phyloP scores from a whole-genome alignment of 768 basidiomycete genomes.

The Coprinellus aureogranulatus region DNA sequence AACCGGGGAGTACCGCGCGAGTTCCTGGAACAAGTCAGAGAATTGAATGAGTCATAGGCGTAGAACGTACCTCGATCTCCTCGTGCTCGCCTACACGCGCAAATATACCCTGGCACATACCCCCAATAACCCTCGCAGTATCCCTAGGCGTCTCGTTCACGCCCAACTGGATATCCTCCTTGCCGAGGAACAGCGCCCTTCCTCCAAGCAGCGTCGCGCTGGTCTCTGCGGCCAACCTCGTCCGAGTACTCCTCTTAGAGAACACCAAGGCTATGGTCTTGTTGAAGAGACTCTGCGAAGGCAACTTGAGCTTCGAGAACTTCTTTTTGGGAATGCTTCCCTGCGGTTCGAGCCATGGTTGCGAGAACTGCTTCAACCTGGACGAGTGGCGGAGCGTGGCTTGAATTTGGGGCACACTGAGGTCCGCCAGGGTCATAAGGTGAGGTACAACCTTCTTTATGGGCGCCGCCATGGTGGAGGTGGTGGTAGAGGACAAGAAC shows the following conservation, averaged over 20 bases:
- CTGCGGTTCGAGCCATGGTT: constrained; percentile 66
- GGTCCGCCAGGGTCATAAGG: constrained; percentile 87
- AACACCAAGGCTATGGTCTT: constrained; percentile 90
- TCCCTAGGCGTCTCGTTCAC: constrained; percentile 90
- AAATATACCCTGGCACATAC: constrained; percentile 96
- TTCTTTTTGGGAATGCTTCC: constrained; percentile 31
- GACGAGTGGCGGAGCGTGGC: constrained; percentile 64
- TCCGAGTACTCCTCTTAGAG: constrained; percentile 90
- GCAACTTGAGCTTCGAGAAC: constrained; percentile 47
- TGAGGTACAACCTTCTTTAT: constrained; percentile 46
- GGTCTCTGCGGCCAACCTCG: constrained; percentile 86
- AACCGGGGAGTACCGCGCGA: constrained; percentile 86
- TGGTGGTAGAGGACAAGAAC: no score
- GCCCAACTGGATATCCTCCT: constrained; percentile 90
- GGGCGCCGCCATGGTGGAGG: neutral
- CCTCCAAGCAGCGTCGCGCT: constrained; percentile 78
- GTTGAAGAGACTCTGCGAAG: constrained; percentile 72
- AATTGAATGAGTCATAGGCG: constrained; percentile 3
- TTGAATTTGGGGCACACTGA: constrained; percentile 70
- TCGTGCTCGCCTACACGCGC: constrained; percentile 91
- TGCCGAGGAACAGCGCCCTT: constrained; percentile 84
- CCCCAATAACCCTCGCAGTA: constrained; percentile 82
- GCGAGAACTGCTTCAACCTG: constrained; percentile 56
- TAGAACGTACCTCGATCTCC: constrained; percentile 77
- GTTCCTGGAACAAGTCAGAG: constrained; percentile 52